Evolutionary conservation across 2,329 filamentous ascomycete genomes (phyloP).

Genomic region (Stagonosporopsis cucurbitacearum): DNA sequence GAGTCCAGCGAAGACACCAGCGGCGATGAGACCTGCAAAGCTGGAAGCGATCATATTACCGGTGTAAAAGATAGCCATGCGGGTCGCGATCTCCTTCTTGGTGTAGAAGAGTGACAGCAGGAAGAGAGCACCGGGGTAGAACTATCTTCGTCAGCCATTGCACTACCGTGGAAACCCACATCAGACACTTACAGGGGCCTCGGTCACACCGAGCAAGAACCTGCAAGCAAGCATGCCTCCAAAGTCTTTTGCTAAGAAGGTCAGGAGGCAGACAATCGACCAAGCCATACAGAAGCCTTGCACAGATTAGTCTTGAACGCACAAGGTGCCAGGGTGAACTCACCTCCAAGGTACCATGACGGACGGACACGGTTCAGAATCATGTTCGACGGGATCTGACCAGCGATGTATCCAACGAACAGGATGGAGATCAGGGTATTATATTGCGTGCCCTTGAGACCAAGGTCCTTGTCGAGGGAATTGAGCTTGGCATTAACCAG

Average conservation of each 20-base stretch:
- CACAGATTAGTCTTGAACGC: not conserved
- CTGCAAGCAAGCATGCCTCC: constrained; percentile 40
- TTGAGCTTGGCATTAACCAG: constrained; percentile 69
- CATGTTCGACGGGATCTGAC: constrained; percentile 53
- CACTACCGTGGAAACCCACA: too few relatives aligned
- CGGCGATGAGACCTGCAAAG: constrained; percentile 54
- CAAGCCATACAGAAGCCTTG: constrained; percentile 43
- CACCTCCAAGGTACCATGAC: constrained; percentile 16
- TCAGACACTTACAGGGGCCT: constrained; percentile 9
- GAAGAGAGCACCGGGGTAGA: constrained; percentile 67
- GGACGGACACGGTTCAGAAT: constrained; percentile 48
- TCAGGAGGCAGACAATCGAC: constrained; percentile 45
- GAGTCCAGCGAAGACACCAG: constrained; percentile 45
- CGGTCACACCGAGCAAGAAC: constrained; percentile 42
- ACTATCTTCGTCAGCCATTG: constrained; percentile 33
- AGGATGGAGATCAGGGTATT: constrained; percentile 39
- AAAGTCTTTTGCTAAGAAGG: constrained; percentile 40
- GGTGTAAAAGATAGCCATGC: constrained; percentile 49
- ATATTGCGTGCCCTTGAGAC: constrained; percentile 32
- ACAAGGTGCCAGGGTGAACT: not conserved
- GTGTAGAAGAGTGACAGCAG: constrained; percentile 72
- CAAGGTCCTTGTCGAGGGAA: constrained; percentile 64
- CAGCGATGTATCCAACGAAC: constrained; percentile 56
- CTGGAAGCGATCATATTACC: constrained; percentile 50
- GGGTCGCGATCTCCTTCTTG: constrained; percentile 54